These are phyloP conservation scores for Dillenia turbinata DNA, from an alignment of 164 flowering plant genomes.

Conservation along the genomic window DNA sequence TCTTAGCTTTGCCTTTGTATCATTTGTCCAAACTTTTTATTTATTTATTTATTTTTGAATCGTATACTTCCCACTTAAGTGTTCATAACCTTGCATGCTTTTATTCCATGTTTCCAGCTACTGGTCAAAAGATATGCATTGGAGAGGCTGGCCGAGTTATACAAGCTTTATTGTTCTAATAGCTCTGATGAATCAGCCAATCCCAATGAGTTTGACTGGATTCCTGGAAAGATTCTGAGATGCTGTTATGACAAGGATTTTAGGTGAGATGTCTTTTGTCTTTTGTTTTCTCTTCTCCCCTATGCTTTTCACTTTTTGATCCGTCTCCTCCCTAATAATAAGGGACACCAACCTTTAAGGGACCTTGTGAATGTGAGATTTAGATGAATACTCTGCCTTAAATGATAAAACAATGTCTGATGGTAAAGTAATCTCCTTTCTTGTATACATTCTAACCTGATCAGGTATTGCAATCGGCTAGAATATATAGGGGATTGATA, in stretches of 20 bases:
- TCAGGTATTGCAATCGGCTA: no score
- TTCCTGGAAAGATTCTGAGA: constrained; percentile 89
- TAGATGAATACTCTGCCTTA: no score
- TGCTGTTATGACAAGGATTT: constrained; percentile 94
- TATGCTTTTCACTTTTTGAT: no score
- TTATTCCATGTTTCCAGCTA: constrained; percentile 40
- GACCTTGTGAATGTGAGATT: no score
- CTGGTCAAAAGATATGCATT: constrained; percentile 81
- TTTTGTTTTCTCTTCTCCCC: no score
- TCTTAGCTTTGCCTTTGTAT: constrained; percentile 1
- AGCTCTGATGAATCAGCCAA: constrained; percentile 34
- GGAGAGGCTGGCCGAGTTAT: constrained; percentile 90
- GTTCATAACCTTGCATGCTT: constrained; percentile 1
- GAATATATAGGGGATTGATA: no score
- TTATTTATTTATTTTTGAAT: neutral
- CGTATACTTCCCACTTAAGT: neutral
- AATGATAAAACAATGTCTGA: no score
- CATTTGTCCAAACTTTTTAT: neutral
- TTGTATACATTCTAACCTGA: no score
- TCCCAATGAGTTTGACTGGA: constrained; percentile 70
- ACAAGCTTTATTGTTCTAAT: constrained; percentile 45
- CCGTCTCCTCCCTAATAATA: no score
- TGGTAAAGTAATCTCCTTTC: no score
- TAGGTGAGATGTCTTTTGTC: constrained; percentile 38
- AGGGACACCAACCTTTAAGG: no score